These are phyloP conservation scores for Eucalyptus regnans DNA, from an alignment of 345 rosid species.

Conservation along the genomic window DNA sequence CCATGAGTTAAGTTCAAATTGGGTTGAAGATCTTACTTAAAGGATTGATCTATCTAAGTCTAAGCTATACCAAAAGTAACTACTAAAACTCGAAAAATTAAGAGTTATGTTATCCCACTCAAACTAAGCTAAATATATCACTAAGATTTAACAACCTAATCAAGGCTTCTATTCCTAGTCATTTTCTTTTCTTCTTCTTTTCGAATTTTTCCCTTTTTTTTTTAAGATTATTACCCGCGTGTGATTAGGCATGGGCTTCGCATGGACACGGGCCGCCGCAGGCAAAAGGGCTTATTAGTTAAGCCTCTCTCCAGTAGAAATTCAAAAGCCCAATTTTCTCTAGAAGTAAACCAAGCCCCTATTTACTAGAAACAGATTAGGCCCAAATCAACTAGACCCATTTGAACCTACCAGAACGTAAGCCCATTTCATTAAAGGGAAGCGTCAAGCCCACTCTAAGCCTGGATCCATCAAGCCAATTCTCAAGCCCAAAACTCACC, in stretches of 20 bases:
- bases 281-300: not conserved
- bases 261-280: not conserved
- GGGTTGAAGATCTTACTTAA: not conserved
- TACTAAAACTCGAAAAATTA: not conserved
- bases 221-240: not conserved
- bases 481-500: not conserved
- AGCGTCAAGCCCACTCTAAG: not conserved
- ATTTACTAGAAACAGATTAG: not conserved
- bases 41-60: not conserved
- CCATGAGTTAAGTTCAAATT: not conserved
- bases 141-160: not conserved
- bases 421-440: no score
- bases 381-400: not conserved
- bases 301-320: not conserved
- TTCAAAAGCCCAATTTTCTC: not conserved
- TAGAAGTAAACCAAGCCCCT: not conserved
- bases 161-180: not conserved
- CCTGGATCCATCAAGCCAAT: not conserved
- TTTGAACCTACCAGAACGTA: not conserved
- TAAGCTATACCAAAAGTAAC: not conserved
- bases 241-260: not conserved
- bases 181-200: not conserved
- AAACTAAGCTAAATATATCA: not conserved
- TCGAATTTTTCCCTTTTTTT: no score
- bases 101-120: not conserved